A percentile compares a stretch with the other conserved stretches of the same genome.
Evolutionary conservation across 148 eudicot genomes (phyloP).

Genomic region (Rhododendron molle): DNA sequence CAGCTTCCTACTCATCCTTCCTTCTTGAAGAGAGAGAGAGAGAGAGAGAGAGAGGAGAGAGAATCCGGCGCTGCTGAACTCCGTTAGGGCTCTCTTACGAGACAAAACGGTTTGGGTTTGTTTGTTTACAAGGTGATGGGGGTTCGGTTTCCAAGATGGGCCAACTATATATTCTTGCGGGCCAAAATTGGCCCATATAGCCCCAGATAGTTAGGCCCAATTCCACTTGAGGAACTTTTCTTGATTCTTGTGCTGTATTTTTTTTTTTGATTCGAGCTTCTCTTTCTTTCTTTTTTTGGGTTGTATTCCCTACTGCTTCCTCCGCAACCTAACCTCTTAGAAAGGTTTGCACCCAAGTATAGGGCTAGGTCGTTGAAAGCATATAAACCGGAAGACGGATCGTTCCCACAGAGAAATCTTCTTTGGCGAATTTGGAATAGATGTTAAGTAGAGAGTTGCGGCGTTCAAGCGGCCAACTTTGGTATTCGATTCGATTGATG

Average conservation of each 20-base stretch:
- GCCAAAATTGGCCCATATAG: neutral
- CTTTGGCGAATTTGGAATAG: too few relatives aligned
- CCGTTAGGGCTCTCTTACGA: neutral
- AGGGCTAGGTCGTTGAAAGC: too few relatives aligned
- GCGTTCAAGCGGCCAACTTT: too few relatives aligned
- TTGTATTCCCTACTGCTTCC: too few relatives aligned
- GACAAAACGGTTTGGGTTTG: neutral
- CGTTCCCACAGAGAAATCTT: too few relatives aligned
- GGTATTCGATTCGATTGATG: too few relatives aligned
- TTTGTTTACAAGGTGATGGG: neutral
- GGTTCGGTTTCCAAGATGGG: neutral
- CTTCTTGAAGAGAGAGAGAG: neutral
- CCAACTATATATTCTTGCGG: neutral
- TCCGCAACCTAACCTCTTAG: too few relatives aligned
- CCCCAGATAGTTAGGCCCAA: neutral
- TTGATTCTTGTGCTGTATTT: neutral
- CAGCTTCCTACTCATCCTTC: conserved; percentile 45
- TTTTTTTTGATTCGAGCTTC: neutral
- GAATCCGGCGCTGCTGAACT: neutral
- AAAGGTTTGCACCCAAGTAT: too few relatives aligned
- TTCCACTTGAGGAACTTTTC: neutral
- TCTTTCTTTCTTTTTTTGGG: neutral
- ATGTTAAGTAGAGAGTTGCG: too few relatives aligned
- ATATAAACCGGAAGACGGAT: too few relatives aligned
- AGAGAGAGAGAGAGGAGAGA: neutral